These are phyloP conservation scores for Kwoniella europaea DNA, from an alignment of 768 basidiomycete species.

Conservation along the genomic window DNA sequence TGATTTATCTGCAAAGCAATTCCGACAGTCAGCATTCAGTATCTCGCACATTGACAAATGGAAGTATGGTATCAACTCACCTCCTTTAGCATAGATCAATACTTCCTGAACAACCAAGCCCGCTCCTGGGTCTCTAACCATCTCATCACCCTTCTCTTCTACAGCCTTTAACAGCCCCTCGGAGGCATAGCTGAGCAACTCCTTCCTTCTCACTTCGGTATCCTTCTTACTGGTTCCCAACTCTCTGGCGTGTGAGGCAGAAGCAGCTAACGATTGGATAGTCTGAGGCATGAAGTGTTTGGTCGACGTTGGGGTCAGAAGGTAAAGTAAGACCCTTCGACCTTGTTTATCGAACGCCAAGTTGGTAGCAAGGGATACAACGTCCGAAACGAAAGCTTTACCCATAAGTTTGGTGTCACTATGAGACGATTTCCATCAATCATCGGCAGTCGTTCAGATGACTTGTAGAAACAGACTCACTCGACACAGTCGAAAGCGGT, in stretches of 20 bases:
- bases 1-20: conserved; percentile 67
- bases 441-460: background rate
- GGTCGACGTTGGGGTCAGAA: conserved; percentile 78
- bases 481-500: conserved; percentile 88
- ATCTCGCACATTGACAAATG: too few relatives aligned
- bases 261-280: conserved; percentile 72
- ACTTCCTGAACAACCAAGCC: conserved; percentile 78
- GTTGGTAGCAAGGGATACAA: conserved; percentile 67
- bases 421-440: conserved; percentile 18
- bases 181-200: conserved; percentile 76
- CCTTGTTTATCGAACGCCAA: conserved; percentile 67
- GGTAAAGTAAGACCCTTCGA: conserved; percentile 79
- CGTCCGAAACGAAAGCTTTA: conserved; percentile 76
- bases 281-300: conserved; percentile 87
- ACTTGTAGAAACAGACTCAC: conserved; percentile 61
- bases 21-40: too few relatives aligned
- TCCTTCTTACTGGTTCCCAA: conserved; percentile 81
- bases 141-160: conserved; percentile 65
- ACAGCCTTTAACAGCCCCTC: conserved; percentile 75
- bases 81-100: conserved; percentile 83
- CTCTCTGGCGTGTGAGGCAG: conserved; percentile 63
- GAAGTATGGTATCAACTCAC: conserved; percentile 61
- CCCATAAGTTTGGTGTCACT: conserved; percentile 89
- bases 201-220: conserved; percentile 66
- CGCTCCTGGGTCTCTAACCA: conserved; percentile 77